A percentile compares a stretch with the other conserved stretches of the same genome.
These are phyloP conservation scores for Beauveria bassiana DNA, from an alignment of 2,329 filamentous ascomycete species.

Conservation along the genomic window DNA sequence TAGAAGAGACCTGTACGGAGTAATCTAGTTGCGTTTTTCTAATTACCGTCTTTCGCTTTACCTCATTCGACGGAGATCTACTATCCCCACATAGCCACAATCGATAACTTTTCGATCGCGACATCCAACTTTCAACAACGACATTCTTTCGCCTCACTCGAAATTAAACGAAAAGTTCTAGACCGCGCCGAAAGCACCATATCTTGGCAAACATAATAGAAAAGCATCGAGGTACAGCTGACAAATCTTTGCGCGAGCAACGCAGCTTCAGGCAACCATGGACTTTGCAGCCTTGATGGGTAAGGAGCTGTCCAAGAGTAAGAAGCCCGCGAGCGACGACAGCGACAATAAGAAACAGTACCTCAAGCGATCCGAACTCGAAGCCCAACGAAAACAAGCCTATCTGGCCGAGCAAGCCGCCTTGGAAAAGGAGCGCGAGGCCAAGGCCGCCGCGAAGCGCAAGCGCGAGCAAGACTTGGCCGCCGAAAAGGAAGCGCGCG, in stretches of 20 bases:
- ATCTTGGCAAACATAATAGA: background rate
- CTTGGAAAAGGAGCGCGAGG: conserved; percentile 62
- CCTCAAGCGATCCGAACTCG: conserved; percentile 74
- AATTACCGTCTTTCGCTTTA: too few species aligned
- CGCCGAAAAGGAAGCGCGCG: conserved; percentile 57
- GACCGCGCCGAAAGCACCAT: background rate
- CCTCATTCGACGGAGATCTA: too few species aligned
- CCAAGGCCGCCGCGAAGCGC: conserved; percentile 68
- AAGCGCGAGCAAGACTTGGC: conserved; percentile 83
- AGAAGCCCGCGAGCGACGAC: conserved; percentile 37
- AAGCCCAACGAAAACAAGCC: conserved; percentile 69
- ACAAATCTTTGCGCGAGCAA: background rate
- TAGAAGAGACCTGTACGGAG: too few species aligned
- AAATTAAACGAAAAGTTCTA: background rate
- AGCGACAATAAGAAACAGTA: conserved; percentile 55
- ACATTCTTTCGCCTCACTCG: background rate
- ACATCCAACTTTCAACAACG: background rate
- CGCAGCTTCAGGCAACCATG: conserved; percentile 45
- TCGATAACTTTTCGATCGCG: conserved; percentile 17
- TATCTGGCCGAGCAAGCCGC: conserved; percentile 77
- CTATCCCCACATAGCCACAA: conserved; percentile 11
- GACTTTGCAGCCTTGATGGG: conserved; percentile 94
- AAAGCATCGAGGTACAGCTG: background rate
- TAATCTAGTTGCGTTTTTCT: too few species aligned
- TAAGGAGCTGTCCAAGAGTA: conserved; percentile 81